These are phyloP conservation scores for Suhomyces faveliae DNA, from an alignment of 805 yeast species.

Conservation along the genomic window DNA sequence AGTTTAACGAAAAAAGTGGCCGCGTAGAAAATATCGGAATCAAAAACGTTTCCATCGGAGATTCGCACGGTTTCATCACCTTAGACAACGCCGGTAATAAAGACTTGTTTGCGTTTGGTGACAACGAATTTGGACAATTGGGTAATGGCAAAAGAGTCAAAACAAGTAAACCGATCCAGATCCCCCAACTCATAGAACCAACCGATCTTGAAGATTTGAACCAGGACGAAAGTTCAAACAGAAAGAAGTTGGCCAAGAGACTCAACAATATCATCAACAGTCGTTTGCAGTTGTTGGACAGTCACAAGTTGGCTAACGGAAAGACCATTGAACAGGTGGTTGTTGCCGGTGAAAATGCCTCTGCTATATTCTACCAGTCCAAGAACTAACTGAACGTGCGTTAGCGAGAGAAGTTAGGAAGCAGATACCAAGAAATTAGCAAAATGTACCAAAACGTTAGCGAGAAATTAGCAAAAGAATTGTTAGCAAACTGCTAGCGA, in stretches of 20 bases:
- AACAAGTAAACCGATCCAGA: constrained; percentile 48
- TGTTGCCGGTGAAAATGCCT: constrained; percentile 58
- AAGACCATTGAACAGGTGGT: constrained; percentile 50
- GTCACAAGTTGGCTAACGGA: constrained; percentile 22
- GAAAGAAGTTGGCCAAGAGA: constrained; percentile 28
- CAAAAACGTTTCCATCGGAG: constrained; percentile 57
- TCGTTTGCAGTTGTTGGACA: constrained; percentile 46
- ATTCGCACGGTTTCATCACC: constrained; percentile 61
- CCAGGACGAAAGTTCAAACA: constrained; percentile 5
- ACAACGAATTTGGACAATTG: constrained; percentile 76
- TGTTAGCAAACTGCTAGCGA: too few species aligned
- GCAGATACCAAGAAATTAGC: background rate
- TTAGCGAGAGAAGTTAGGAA: too few species aligned
- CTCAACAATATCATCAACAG: constrained; percentile 34
- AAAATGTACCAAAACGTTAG: too few species aligned
- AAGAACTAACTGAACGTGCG: background rate
- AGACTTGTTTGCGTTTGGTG: constrained; percentile 80
- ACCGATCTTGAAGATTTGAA: constrained; percentile 19
- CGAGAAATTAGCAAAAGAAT: too few species aligned
- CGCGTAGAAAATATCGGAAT: constrained; percentile 47
- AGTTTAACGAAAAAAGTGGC: constrained; percentile 50
- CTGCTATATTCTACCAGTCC: constrained; percentile 60
- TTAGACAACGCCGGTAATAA: constrained; percentile 47
- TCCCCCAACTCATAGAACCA: constrained; percentile 64
- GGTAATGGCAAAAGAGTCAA: constrained; percentile 78